These are phyloP conservation scores for Neoarthrinium moseri DNA, from an alignment of 2,329 filamentous ascomycete genomes.

Conservation along the genomic window DNA sequence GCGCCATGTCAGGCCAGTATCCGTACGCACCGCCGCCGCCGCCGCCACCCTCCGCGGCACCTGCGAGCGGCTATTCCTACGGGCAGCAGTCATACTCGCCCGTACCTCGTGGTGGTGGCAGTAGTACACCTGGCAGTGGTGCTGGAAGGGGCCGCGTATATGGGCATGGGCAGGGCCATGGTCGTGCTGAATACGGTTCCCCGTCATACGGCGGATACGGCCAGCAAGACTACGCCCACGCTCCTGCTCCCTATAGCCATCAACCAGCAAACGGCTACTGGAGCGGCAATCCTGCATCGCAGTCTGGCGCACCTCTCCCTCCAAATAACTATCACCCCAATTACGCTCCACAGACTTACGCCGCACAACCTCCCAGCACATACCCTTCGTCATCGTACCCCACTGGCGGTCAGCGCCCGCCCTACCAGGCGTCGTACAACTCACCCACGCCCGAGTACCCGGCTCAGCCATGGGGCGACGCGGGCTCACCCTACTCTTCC, in stretches of 20 bases:
- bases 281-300: conserved; percentile 21
- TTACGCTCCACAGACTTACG: conserved; percentile 56
- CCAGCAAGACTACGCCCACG: conserved; percentile 22
- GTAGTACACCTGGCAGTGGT: conserved; percentile 18
- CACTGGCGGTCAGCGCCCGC: conserved; percentile 19
- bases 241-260: conserved; percentile 18
- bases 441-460: conserved; percentile 36
- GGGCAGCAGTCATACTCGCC: conserved; percentile 42
- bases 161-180: conserved; percentile 22
- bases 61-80: conserved; percentile 24
- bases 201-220: conserved; percentile 24
- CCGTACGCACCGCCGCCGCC: conserved; percentile 27
- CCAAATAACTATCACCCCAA: conserved; percentile 52
- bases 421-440: conserved; percentile 40
- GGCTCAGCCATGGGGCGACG: conserved; percentile 41
- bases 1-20: conserved; percentile 29
- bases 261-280: conserved; percentile 29
- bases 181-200: conserved; percentile 21
- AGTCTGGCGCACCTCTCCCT: conserved; percentile 37
- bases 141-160: conserved; percentile 21
- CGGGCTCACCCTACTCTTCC: conserved; percentile 25
- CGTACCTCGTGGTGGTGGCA: conserved; percentile 24
- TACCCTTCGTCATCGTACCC: conserved; percentile 39
- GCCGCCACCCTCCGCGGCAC: conserved; percentile 24
- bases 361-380: conserved; percentile 30